phyloP scores from a whole-genome alignment of 139 green algal genomes.

The Penium margaritaceum region DNA sequence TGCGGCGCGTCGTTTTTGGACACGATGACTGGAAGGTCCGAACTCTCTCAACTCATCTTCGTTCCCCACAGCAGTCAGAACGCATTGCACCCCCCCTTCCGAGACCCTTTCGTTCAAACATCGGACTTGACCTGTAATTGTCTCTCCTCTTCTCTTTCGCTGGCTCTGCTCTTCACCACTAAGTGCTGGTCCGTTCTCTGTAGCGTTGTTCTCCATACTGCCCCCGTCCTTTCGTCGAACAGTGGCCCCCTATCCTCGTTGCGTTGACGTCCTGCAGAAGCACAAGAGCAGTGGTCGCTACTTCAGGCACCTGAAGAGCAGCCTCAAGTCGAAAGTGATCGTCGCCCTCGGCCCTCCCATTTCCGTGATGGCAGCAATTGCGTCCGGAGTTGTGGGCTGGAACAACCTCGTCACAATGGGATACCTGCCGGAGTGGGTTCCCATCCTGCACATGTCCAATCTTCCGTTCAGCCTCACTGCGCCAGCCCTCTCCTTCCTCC shows the following conservation, averaged over 20 bases:
- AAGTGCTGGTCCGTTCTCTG: neutral
- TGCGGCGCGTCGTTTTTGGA: constrained; percentile 20
- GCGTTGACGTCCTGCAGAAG: neutral
- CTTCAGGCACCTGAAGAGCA: constrained; percentile 32
- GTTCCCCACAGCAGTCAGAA: neutral
- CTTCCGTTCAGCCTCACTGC: constrained; percentile 38
- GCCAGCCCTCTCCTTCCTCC: constrained; percentile 37
- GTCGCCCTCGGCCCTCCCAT: constrained; percentile 20
- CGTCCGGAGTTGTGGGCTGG: constrained; percentile 1
- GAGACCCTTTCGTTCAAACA: no score
- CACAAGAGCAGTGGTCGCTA: constrained; percentile 29
- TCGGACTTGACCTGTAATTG: neutral
- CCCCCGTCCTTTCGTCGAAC: neutral
- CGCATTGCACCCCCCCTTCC: no score
- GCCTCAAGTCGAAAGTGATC: constrained; percentile 30
- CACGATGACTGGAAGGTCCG: constrained; percentile 40
- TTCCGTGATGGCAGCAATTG: constrained; percentile 6
- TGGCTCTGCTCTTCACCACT: neutral
- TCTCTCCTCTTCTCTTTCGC: neutral
- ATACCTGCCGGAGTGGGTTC: constrained; percentile 6
- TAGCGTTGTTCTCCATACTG: neutral
- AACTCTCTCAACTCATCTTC: neutral
- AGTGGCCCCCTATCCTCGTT: neutral
- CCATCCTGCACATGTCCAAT: constrained; percentile 21
- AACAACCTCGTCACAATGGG: constrained; percentile 21